These are phyloP conservation scores for Pezicula radicicola DNA, from an alignment of 2,329 filamentous ascomycete species.

Conservation along the genomic window DNA sequence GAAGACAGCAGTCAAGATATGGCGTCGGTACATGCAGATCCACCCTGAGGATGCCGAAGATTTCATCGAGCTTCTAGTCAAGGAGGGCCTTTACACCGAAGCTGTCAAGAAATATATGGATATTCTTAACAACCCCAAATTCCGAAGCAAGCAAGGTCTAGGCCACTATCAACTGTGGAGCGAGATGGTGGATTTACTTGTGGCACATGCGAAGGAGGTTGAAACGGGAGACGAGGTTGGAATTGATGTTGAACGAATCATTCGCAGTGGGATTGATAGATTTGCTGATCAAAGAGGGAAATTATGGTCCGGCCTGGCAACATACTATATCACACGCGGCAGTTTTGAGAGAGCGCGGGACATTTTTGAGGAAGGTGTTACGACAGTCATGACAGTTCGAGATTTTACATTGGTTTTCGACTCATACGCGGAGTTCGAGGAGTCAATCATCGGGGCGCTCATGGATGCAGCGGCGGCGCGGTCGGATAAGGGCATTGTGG, in stretches of 20 bases:
- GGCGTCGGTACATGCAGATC: constrained; percentile 94
- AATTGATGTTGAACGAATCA: constrained; percentile 88
- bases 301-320: constrained; percentile 90
- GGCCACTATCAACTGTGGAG: constrained; percentile 96
- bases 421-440: constrained; percentile 94
- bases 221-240: constrained; percentile 77
- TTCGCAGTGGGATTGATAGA: constrained; percentile 84
- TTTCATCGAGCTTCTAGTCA: constrained; percentile 84
- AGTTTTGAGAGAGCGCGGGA: constrained; percentile 92
- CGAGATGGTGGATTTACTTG: constrained; percentile 93
- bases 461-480: constrained; percentile 84
- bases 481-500: constrained; percentile 72
- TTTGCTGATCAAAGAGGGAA: constrained; percentile 95
- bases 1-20: constrained; percentile 87
- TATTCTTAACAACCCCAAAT: constrained; percentile 84
- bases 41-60: constrained; percentile 95
- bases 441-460: constrained; percentile 85
- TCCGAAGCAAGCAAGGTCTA: constrained; percentile 90
- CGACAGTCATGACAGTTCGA: constrained; percentile 96
- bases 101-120: constrained; percentile 89
- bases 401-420: constrained; percentile 98
- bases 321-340: constrained; percentile 92
- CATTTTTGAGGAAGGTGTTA: constrained; percentile 93
- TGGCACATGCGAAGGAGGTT: constrained; percentile 84
- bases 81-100: constrained; percentile 83